Evolutionary conservation across 768 basidiomycete species (phyloP), one percentile per base, ranked within the genome.

Genomic region (Suillus bovinus): DNA sequence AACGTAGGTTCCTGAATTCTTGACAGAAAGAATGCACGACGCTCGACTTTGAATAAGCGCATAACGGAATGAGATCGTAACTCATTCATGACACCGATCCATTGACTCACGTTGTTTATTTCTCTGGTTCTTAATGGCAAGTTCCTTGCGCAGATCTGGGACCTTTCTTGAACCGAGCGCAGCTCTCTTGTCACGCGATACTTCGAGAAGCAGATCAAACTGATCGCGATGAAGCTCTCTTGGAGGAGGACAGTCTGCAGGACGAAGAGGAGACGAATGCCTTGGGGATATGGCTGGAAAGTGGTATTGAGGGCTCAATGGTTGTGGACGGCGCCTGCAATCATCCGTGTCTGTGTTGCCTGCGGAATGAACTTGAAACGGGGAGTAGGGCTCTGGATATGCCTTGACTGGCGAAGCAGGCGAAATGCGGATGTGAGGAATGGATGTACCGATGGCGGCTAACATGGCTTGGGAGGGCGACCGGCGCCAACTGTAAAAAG

Each of bases 1-100:
- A 85, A 87, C 3, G 87, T 85, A 24, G 86, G 84, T n/a, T 86
- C 86, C 42, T 83, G 79, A 47, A 93, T 76, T 74, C 87, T 93
- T 62, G 87, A 88, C 31, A 93, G 76, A 77, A 93, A 93, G 62
- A 83, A 79, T 5, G 89, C 87, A 33, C 91, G 87, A 59, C 92
- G 83, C 72, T 90, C 88, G 67, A 82, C 89, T 91, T 68, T n/a
- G 63, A 41, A 46, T 41, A 58, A 31, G 31, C 49, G 22, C 38
- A 42, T 61, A 54, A 39, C 29, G 64, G 31, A 50, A 61, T 60
- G 22, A 53, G 53, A 33, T 36, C 11, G 22, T 64, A 39, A 47
- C n/a, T 47, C 47, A 47, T 53, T 46, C 60, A 47, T 46, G 20
- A 47, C 29, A 22, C 55, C 34, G 24, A 60, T 47, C 38, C 56